Evolutionary conservation across 2,329 filamentous ascomycete genomes (phyloP).

Genomic region (Ophiosphaerella herpotricha): DNA sequence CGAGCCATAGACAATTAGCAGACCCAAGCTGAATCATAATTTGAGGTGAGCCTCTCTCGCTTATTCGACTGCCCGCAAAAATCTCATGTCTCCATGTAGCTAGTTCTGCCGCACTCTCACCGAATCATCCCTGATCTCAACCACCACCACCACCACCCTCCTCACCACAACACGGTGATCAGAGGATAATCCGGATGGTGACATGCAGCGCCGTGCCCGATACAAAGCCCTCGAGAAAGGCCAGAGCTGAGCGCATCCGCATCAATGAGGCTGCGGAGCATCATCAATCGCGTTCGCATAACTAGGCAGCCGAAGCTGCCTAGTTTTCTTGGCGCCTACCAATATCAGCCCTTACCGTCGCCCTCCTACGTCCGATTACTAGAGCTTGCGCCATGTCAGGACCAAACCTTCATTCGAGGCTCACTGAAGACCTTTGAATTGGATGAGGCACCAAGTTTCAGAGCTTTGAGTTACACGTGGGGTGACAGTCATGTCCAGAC

Average conservation of each 20-base stretch:
- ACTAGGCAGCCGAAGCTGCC: slow-evolving; percentile 12
- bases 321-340: slow-evolving; percentile 20
- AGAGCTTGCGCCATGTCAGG: slow-evolving; percentile 18
- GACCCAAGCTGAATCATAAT: no score
- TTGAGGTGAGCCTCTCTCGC: no score
- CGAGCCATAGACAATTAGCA: no score
- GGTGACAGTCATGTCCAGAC: slow-evolving; percentile 10
- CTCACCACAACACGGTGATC: no score
- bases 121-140: no score
- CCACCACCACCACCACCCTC: no score
- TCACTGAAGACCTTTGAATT: slow-evolving; percentile 24
- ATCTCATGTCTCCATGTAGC: no score
- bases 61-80: no score
- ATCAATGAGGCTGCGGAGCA: slow-evolving; percentile 23
- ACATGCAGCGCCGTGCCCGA: background rate
- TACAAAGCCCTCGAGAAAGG: background rate
- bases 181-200: no score
- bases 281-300: slow-evolving; percentile 17
- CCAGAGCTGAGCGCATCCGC: background rate
- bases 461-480: slow-evolving; percentile 28
- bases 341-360: slow-evolving; percentile 24
- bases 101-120: no score
- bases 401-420: slow-evolving; percentile 14
- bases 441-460: slow-evolving; percentile 21
- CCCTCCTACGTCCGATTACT: slow-evolving; percentile 27